Conservation (phyloP, 2,329 filamentous ascomycete species). For the Didymella glomerata region DNA sequence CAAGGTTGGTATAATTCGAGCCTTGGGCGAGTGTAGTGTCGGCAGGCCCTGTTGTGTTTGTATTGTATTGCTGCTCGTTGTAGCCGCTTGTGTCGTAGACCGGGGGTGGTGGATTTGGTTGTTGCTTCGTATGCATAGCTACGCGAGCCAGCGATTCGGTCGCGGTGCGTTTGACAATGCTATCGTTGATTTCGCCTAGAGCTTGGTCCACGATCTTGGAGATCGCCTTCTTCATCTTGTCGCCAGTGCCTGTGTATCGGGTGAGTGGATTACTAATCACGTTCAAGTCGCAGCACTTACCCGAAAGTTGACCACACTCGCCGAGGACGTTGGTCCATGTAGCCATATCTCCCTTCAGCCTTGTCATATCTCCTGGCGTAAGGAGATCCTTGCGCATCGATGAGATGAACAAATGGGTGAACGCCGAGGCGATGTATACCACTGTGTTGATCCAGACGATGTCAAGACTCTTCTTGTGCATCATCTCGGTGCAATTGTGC, state of each 20-base stretch:
- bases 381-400: constrained; percentile 72
- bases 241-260: constrained; percentile 54
- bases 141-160: constrained; percentile 55
- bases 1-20: constrained; percentile 33
- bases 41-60: constrained; percentile 25
- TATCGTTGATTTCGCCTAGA: constrained; percentile 57
- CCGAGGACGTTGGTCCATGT: constrained; percentile 73
- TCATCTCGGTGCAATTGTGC: constrained; percentile 65
- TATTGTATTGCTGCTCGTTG: constrained; percentile 35
- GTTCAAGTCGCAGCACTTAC: constrained; percentile 56
- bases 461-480: constrained; percentile 73
- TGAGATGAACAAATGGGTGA: constrained; percentile 74
- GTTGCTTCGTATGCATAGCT: constrained; percentile 42
- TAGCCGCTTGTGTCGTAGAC: constrained; percentile 39
- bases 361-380: constrained; percentile 65
- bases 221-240: constrained; percentile 59
- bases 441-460: constrained; percentile 81
- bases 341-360: constrained; percentile 73
- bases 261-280: neutral
- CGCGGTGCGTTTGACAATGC: constrained; percentile 54
- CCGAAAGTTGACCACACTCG: constrained; percentile 71
- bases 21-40: constrained; percentile 36
- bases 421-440: constrained; percentile 75
- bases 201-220: constrained; percentile 59
- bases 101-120: constrained; percentile 24